Evolutionary conservation across 257 asterid species (phyloP).

Genomic region (Solanum chiquidenum): DNA sequence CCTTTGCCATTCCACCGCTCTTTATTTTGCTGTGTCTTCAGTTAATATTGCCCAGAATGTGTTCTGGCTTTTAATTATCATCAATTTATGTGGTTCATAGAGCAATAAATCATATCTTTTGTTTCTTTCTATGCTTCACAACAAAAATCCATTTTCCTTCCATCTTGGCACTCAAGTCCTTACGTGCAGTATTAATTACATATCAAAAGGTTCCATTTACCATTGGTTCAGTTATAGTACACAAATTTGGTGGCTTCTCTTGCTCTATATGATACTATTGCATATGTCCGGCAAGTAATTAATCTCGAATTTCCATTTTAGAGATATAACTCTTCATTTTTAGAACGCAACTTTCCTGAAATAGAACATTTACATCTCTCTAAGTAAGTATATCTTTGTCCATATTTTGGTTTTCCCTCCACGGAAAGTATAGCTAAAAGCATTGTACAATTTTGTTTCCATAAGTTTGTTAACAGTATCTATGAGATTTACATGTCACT

Average conservation of each 20-base stretch:
- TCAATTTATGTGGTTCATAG: not conserved
- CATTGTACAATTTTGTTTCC: not conserved
- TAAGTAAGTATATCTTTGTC: not conserved
- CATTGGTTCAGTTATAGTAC: not conserved
- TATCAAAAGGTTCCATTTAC: not conserved
- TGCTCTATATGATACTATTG: not conserved
- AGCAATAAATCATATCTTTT: not conserved
- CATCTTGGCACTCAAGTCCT: not conserved
- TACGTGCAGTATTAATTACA: not conserved
- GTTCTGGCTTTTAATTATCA: not conserved
- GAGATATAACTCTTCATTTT: not conserved
- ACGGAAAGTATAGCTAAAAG: not conserved
- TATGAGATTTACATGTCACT: not conserved
- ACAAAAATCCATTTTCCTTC: not conserved
- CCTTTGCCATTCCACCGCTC: not conserved
- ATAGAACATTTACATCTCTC: not conserved
- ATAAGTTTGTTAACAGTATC: not conserved
- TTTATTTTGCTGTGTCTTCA: not conserved
- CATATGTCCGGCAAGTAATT: not conserved
- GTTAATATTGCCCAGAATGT: not conserved
- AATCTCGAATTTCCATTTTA: not conserved
- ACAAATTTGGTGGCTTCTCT: not conserved
- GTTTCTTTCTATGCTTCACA: not conserved
- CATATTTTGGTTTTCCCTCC: not conserved
- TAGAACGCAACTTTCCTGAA: not conserved